These are phyloP conservation scores for Protomyces pachydermus DNA, from an alignment of 1,139 yeast species.

Conservation along the genomic window DNA sequence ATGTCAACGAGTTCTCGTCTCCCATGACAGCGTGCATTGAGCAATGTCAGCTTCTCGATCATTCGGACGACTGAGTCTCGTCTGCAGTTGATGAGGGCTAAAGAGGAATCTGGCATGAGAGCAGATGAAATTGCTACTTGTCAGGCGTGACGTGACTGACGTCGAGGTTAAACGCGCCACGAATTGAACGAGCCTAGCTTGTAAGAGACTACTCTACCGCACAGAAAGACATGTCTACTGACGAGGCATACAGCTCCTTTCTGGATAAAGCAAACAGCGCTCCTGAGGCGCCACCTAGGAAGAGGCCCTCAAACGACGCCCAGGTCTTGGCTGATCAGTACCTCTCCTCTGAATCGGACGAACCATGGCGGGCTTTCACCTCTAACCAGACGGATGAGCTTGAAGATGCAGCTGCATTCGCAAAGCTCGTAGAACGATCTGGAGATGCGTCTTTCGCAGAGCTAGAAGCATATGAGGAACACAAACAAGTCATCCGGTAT, in stretches of 20 bases:
- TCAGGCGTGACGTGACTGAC: background rate
- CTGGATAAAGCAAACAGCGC: slow-evolving; percentile 8
- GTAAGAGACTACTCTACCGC: background rate
- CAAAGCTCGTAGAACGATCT: background rate
- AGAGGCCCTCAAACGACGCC: background rate
- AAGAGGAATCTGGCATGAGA: too few species aligned
- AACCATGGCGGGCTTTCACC: slow-evolving; percentile 9
- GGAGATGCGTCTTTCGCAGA: background rate
- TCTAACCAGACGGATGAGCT: background rate
- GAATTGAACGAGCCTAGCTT: background rate
- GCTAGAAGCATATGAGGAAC: background rate
- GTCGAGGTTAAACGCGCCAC: background rate
- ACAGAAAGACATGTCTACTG: slow-evolving; percentile 4
- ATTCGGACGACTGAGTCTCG: background rate
- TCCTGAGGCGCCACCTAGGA: background rate
- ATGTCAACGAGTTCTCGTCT: background rate
- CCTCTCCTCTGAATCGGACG: slow-evolving; percentile 10
- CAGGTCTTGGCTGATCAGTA: background rate
- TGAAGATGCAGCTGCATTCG: slow-evolving; percentile 3
- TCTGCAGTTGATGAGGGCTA: too few species aligned
- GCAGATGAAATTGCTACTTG: too few species aligned
- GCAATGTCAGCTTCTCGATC: background rate
- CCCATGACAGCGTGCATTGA: background rate
- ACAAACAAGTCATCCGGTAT: background rate
- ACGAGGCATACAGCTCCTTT: slow-evolving; percentile 14